Conservation (phyloP, 192 early-diverging fungal species). For the Dissophora ornata region DNA sequence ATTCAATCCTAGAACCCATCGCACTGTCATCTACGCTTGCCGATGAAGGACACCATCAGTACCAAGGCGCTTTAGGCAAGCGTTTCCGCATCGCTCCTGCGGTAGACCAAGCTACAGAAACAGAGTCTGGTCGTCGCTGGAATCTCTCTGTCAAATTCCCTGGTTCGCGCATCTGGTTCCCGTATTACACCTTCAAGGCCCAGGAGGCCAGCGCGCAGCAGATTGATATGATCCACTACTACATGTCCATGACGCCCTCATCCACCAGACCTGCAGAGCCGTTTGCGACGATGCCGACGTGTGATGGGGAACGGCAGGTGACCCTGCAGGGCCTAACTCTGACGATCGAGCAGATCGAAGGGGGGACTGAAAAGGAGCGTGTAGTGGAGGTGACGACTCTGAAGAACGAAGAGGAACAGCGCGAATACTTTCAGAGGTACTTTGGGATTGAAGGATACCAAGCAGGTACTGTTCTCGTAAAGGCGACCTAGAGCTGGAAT, state of each 20-base stretch:
- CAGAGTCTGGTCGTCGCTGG: not conserved
- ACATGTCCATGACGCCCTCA: slow-evolving; percentile 4
- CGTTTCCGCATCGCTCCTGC: not conserved
- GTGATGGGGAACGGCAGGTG: not conserved
- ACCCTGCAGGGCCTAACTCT: not conserved
- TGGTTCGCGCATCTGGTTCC: slow-evolving; percentile 9
- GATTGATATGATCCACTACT: slow-evolving; percentile 2
- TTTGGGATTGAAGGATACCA: slow-evolving; percentile 18
- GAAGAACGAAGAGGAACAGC: slow-evolving; percentile 5
- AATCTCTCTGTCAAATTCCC: slow-evolving; percentile 5
- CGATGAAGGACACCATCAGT: no score
- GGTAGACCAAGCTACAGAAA: no score
- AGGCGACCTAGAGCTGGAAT: not conserved
- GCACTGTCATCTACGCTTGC: not conserved
- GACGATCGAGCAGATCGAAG: not conserved
- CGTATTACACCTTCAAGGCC: slow-evolving; percentile 16
- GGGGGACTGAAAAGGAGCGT: not conserved
- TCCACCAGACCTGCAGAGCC: not conserved
- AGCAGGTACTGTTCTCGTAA: not conserved
- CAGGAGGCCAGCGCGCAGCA: not conserved
- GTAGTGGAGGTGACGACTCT: not conserved
- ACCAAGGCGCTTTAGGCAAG: slow-evolving; percentile 11
- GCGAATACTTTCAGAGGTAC: not conserved
- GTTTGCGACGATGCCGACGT: slow-evolving; percentile 1
- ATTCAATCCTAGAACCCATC: slow-evolving; percentile 10